Base-by-base conservation (phyloP, 805 yeast genomes). In the Komagataella phaffii region DNA sequence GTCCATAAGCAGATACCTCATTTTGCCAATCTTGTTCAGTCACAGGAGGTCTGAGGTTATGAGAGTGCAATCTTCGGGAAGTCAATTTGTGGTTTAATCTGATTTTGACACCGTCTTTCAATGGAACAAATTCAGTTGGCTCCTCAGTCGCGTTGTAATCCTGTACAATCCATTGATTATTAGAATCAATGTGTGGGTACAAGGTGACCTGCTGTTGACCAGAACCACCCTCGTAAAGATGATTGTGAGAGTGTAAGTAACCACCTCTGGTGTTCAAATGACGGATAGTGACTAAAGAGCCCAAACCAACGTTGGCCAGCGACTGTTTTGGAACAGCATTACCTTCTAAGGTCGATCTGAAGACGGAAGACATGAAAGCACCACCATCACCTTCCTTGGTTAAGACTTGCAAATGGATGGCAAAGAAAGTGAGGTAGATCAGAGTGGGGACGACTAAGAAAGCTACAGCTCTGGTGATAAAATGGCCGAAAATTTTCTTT, bases 21-120 rank as follows among this genome's bases (percentile, higher is more conserved):
- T 76, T 77, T 61, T 89, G 83, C 65, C 91, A 90, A 52, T 93
- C 98, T 60, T 88, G 93, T 61, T 88, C 96, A 7, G 93, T 78
- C 24, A 89, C 78, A 7, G 96, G 96, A 3, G 98, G 96, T 54
- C 90, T 79, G 4, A 50, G 59, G 54, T 86, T 85, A 56, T 75
- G 80, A 23, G 88, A 85, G 56, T 81, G 81, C 51, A 93, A 67
- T 48, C 85, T 78, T 55, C 80, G 79, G n/a, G 81, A 77, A 0
- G 97, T 85, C 2, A 59, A 54, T 53, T 73, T 72, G 64, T 93
- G 98, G 69, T 77, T 79, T n/a, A 93, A 63, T 53, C 84, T 73
- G 19, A 91, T 68, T 12, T 71, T 62, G 52, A 75, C 80, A 17
- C 83, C 83, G 56, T 80, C 78, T 51, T 72, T 58, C 17, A 59